phyloP scores from a whole-genome alignment of 345 rosid genomes.

The Hypericum androsaemum region DNA sequence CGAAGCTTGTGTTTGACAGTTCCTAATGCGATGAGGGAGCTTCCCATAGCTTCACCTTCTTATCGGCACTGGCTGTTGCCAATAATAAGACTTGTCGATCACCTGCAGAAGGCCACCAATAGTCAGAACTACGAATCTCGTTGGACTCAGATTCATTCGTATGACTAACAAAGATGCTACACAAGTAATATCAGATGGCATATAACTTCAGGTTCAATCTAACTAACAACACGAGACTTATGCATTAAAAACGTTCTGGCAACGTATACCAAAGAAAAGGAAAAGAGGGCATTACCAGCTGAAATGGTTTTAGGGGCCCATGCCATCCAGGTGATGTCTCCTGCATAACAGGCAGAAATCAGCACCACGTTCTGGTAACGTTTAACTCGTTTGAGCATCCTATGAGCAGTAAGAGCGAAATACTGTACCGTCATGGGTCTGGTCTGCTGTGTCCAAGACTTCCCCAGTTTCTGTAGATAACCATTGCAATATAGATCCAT shows the following conservation, averaged over 20 bases:
- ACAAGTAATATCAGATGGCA: too few relatives aligned
- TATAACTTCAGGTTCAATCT: too few relatives aligned
- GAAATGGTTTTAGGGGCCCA: conserved; percentile 68
- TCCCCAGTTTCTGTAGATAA: conserved; percentile 71
- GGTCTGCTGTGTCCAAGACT: conserved; percentile 79
- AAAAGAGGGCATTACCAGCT: conserved; percentile 36
- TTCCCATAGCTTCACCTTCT: conserved; percentile 89
- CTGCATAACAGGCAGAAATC: conserved; percentile 29
- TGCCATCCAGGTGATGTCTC: conserved; percentile 67
- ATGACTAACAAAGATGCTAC: too few relatives aligned
- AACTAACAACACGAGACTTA: too few relatives aligned
- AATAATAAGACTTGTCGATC: conserved; percentile 36
- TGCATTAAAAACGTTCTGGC: too few relatives aligned
- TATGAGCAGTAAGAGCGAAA: too few relatives aligned
- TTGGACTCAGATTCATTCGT: not conserved
- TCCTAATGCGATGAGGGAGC: conserved; percentile 34
- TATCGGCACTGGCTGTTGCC: conserved; percentile 72
- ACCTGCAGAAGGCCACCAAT: conserved; percentile 32
- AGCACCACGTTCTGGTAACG: not conserved
- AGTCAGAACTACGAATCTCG: not conserved
- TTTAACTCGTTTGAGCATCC: not conserved
- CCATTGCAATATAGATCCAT: conserved; percentile 82
- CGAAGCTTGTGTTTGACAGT: not conserved
- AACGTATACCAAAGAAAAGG: too few relatives aligned
- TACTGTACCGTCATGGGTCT: conserved; percentile 69